Conservation (phyloP, 495 filamentous ascomycete genomes). For the Aspergillus olivimuriae region DNA sequence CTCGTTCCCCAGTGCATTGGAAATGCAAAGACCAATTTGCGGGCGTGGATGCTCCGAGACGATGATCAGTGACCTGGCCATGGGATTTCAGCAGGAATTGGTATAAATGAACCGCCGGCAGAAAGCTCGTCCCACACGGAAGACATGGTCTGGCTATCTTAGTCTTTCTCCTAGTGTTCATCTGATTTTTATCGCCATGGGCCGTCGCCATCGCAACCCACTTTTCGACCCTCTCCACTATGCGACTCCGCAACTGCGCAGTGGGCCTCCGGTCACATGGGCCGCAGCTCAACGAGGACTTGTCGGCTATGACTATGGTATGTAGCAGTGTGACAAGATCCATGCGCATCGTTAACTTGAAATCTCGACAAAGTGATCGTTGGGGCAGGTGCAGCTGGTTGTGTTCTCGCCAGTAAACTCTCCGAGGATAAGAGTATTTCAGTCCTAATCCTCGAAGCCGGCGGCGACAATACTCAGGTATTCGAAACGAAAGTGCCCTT, state of each 20-base stretch:
- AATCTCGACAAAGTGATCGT: slow-evolving; percentile 16
- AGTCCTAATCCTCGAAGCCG: slow-evolving; percentile 45
- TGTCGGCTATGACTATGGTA: slow-evolving; percentile 16
- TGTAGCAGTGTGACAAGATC: neutral
- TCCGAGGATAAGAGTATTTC: slow-evolving; percentile 36
- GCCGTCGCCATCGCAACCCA: slow-evolving; percentile 8
- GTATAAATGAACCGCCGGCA: too few species aligned
- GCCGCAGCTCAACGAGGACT: slow-evolving; percentile 10
- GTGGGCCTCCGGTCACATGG: slow-evolving; percentile 12
- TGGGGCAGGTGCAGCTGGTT: slow-evolving; percentile 39
- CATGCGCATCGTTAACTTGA: neutral
- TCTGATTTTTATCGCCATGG: too few species aligned
- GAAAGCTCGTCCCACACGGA: too few species aligned
- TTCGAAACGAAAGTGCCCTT: slow-evolving; percentile 15
- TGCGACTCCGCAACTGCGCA: slow-evolving; percentile 11
- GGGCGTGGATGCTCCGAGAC: too few species aligned
- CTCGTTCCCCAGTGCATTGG: too few species aligned
- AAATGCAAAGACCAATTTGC: too few species aligned
- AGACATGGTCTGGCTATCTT: too few species aligned
- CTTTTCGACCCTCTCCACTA: slow-evolving; percentile 12
- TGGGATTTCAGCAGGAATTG: too few species aligned
- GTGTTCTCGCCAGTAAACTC: slow-evolving; percentile 42
- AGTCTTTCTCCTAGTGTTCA: too few species aligned
- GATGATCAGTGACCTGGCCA: too few species aligned
- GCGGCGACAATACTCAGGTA: slow-evolving; percentile 29